A percentile compares a stretch with the other conserved stretches of the same genome.
Evolutionary conservation across 306 rosid species (phyloP).

Genomic region (Sicyos baderoa): DNA sequence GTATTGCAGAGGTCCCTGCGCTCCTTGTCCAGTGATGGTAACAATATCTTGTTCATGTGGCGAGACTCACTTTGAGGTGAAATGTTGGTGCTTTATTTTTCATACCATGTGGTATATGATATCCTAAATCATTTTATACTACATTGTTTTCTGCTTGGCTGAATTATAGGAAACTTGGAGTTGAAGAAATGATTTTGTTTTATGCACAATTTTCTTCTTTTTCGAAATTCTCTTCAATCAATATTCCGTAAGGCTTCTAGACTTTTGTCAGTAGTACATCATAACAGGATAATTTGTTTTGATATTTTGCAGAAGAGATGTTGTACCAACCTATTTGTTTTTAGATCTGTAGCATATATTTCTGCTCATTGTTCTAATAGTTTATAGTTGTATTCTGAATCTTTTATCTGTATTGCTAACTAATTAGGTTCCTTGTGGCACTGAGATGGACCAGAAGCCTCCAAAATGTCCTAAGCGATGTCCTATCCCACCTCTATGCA

Average conservation of each 20-base stretch:
- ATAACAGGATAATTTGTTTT: background rate
- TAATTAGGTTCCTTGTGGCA: constrained; percentile 89
- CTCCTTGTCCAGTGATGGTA: constrained; percentile 97
- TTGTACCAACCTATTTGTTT: background rate
- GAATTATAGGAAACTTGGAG: background rate
- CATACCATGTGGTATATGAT: background rate
- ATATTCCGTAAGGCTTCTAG: background rate
- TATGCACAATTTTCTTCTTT: background rate
- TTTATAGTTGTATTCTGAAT: background rate
- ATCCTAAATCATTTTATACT: constrained; percentile 1
- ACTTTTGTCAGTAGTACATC: background rate
- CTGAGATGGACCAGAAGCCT: constrained; percentile 86
- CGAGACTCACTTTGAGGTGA: constrained; percentile 85
- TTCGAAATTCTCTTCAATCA: background rate
- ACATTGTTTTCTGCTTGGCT: constrained; percentile 7
- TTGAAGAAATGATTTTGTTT: background rate
- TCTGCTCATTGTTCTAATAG: background rate
- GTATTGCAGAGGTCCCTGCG: constrained; percentile 84
- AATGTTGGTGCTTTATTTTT: constrained; percentile 22
- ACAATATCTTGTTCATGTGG: constrained; percentile 85
- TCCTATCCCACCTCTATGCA: constrained; percentile 56
- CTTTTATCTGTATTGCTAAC: background rate
- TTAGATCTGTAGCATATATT: background rate
- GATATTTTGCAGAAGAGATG: background rate
- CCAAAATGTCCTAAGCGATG: constrained; percentile 78